Evolutionary conservation across 2,329 filamentous ascomycete species (phyloP).

Genomic region (Diaporthe aspalathi): DNA sequence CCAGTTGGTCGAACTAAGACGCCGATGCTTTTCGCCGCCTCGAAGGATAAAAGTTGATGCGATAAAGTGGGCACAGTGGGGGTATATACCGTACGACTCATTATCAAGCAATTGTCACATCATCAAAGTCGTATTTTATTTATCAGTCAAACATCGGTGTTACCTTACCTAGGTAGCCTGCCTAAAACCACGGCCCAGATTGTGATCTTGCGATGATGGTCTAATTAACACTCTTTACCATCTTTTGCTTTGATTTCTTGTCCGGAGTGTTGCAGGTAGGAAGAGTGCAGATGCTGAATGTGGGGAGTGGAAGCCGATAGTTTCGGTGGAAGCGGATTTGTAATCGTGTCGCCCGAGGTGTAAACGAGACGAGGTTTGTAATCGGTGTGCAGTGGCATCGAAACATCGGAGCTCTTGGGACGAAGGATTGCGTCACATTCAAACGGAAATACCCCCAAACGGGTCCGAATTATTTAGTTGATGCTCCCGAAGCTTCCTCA

Average conservation of each 20-base stretch:
- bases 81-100: no score
- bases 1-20: conserved; percentile 1
- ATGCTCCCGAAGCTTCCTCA: not conserved
- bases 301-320: not conserved
- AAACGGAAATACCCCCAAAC: not conserved
- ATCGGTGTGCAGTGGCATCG: not conserved
- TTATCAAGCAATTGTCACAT: no score
- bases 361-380: conserved; percentile 1
- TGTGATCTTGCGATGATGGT: no score
- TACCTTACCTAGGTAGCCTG: no score
- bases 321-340: not conserved
- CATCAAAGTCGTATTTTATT: no score
- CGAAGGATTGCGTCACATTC: conserved; percentile 3
- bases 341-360: not conserved
- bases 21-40: conserved; percentile 36
- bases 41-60: conserved; percentile 9
- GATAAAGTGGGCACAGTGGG: conserved; percentile 29
- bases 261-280: not conserved
- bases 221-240: no score
- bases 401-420: not conserved
- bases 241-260: no score
- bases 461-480: not conserved
- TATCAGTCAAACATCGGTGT: no score
- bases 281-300: not conserved
- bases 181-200: no score